Base-by-base conservation (phyloP, 495 filamentous ascomycete genomes). In the Trichoderma virens region DNA sequence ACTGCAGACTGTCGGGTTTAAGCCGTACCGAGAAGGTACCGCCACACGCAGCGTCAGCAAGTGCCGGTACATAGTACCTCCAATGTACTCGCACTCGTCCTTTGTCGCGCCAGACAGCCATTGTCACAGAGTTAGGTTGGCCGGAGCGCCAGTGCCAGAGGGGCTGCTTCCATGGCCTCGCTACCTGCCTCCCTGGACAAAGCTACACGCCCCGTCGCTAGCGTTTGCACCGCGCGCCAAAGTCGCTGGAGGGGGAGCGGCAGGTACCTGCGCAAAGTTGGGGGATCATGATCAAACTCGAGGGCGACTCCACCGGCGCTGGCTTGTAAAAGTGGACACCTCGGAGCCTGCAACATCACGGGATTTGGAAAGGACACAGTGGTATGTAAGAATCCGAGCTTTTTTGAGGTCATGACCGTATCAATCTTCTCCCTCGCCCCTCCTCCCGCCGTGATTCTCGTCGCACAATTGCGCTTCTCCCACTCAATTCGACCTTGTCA, bases 311-410 rank as follows among this genome's bases (percentile, higher is more conserved):
- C 45, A 51, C 45, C 45, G n/a, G n/a, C n/a, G 23, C 51, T 28
- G 51, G 61, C 27, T 13, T 18, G 34, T 30, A 64, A 64, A 64
- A 64, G 62, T 64, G 62, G 62, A 64, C 28, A 51, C 27, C 45
- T 51, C 30, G 62, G 59, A 25, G 20, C 25, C 51, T 64, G 62
- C 47, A 41, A n/a, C 62, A 64, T 64, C 62, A 64, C 62, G 62
- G 62, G 62, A 59, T 64, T 64, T 64, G 45, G 28, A 64, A 64
- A 64, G 62, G 62, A 64, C 62, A 64, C 62, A 64, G 45, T 64
- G 41, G 62, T 63, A 61, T 61, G 32, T 35, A 61, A 59, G 34
- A 56, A 39, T 34, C 59, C 31, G 59, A 34, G 31, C 59, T 23
- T 35, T 51, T 63, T 45, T 62, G 61, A 62, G 62, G 43, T 59